These are phyloP conservation scores for Cyanidiococcus yangmingshanensis DNA, from an alignment of 23 red algal genomes.

Conservation along the genomic window DNA sequence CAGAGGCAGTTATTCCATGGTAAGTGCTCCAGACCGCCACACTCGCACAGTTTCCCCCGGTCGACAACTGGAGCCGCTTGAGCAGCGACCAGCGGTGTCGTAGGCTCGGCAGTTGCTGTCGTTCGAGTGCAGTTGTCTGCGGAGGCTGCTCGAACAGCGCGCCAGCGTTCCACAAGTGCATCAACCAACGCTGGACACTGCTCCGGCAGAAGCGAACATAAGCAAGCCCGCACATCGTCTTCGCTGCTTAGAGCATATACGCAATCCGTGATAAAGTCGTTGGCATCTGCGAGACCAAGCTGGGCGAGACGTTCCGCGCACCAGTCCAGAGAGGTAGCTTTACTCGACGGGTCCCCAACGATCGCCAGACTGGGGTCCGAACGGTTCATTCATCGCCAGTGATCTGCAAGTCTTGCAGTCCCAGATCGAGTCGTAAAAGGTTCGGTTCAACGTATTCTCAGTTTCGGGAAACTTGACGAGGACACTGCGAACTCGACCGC, in stretches of 20 bases:
- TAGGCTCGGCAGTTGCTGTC: too few species aligned
- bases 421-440: too few species aligned
- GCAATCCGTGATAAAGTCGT: not conserved
- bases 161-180: not conserved
- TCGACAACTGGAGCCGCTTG: too few species aligned
- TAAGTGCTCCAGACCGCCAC: conserved; percentile 8
- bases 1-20: conserved; percentile 11
- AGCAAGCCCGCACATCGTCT: not conserved
- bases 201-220: not conserved
- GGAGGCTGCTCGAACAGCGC: not conserved
- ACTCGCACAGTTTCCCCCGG: not conserved
- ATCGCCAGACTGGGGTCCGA: too few species aligned
- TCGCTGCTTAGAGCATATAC: not conserved
- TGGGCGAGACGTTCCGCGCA: not conserved
- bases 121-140: too few species aligned
- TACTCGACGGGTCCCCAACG: too few species aligned
- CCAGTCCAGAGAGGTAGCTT: not conserved
- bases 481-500: too few species aligned
- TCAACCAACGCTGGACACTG: not conserved
- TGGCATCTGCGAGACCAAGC: not conserved
- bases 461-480: too few species aligned
- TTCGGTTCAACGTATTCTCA: too few species aligned
- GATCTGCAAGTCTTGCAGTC: too few species aligned
- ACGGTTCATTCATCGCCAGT: too few species aligned
- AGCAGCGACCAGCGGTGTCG: too few species aligned